phyloP scores from a whole-genome alignment of 2,329 filamentous ascomycete species.

The Neofusicoccum laricinum region DNA sequence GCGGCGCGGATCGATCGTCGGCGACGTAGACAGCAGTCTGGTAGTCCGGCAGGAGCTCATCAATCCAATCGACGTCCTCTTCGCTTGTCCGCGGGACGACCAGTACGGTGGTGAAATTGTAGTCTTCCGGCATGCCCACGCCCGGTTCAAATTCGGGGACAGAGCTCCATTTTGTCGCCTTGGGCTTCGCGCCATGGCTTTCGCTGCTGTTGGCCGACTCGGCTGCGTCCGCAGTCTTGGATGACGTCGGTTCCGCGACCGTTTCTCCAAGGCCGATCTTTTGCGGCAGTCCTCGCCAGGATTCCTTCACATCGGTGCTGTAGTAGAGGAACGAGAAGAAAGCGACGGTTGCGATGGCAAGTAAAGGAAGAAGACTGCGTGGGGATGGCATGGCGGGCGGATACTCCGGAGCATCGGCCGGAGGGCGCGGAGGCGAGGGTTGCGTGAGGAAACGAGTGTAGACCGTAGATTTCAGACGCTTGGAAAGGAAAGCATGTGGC shows the following conservation, averaged over 20 bases:
- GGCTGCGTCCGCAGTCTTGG: conserved; percentile 13
- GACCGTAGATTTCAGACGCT: neutral
- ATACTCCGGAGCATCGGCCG: neutral
- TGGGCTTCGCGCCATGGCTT: neutral
- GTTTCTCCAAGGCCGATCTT: conserved; percentile 40
- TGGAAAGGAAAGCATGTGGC: neutral
- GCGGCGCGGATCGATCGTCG: conserved; percentile 46
- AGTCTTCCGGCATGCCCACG: conserved; percentile 38
- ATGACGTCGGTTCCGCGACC: conserved; percentile 21
- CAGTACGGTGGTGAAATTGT: conserved; percentile 53
- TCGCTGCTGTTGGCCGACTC: conserved; percentile 28
- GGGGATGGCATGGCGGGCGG: conserved; percentile 17
- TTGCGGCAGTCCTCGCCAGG: conserved; percentile 40
- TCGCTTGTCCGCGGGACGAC: conserved; percentile 53
- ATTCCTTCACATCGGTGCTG: conserved; percentile 28
- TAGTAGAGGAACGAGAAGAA: conserved; percentile 38
- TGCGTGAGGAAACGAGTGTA: neutral
- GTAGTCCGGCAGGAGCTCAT: conserved; percentile 49
- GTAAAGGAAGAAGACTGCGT: conserved; percentile 29
- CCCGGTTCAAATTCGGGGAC: conserved; percentile 31
- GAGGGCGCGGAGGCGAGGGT: neutral
- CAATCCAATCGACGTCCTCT: conserved; percentile 57
- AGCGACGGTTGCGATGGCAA: conserved; percentile 26
- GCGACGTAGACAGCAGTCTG: conserved; percentile 50
- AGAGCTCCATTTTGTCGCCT: conserved; percentile 36